phyloP scores from a whole-genome alignment of 2,329 filamentous ascomycete species.

The Rhynchosporium graminicola region DNA sequence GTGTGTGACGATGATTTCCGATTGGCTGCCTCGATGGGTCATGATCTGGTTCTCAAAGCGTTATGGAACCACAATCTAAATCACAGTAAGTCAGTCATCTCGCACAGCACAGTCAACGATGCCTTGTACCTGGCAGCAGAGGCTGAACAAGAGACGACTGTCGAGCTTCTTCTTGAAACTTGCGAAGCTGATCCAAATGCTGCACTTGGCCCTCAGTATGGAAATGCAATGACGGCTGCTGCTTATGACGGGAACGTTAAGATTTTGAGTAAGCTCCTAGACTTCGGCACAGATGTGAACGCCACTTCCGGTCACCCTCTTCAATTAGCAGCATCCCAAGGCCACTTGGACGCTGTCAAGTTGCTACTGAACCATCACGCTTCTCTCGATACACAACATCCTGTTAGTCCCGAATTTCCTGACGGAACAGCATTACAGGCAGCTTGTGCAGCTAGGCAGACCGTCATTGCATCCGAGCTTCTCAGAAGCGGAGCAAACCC shows the following conservation, averaged over 20 bases:
- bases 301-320: background rate
- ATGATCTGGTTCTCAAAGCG: background rate
- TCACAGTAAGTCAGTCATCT: background rate
- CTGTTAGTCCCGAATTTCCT: background rate
- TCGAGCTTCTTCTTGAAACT: background rate
- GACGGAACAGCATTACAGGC: background rate
- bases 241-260: background rate
- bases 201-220: background rate
- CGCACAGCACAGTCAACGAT: background rate
- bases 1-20: background rate
- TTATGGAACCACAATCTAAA: background rate
- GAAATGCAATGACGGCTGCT: background rate
- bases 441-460: background rate
- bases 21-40: background rate
- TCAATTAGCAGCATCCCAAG: background rate
- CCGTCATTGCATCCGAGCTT: background rate
- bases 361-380: background rate
- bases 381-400: background rate
- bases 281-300: background rate
- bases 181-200: background rate
- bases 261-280: background rate
- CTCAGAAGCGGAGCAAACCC: background rate
- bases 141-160: background rate
- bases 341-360: background rate
- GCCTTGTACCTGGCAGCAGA: background rate